Conservation (phyloP, 345 rosid genomes). For the Gossypium raimondii region DNA sequence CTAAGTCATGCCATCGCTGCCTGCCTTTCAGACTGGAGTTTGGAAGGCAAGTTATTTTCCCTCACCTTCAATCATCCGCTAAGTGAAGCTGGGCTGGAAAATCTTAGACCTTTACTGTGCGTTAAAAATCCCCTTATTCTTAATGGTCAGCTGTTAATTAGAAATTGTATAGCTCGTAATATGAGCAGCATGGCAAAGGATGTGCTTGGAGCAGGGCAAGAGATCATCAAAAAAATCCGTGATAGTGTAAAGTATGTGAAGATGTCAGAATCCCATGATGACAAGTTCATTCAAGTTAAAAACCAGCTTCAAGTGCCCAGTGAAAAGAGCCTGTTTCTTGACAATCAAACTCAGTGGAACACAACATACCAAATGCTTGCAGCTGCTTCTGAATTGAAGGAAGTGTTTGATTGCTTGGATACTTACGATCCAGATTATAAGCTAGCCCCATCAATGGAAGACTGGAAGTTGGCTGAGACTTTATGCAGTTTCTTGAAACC, state of each 20-base stretch:
- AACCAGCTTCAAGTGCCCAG: slow-evolving; percentile 87
- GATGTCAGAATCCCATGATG: slow-evolving; percentile 78
- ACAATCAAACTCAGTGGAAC: slow-evolving; percentile 74
- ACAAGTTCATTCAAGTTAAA: slow-evolving; percentile 82
- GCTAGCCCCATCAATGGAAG: slow-evolving; percentile 62
- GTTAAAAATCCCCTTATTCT: slow-evolving; percentile 65
- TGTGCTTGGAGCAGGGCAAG: slow-evolving; percentile 48
- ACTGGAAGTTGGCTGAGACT: slow-evolving; percentile 68
- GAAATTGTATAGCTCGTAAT: slow-evolving; percentile 60
- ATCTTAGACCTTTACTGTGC: slow-evolving; percentile 62
- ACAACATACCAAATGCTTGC: slow-evolving; percentile 80
- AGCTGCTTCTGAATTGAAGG: slow-evolving; percentile 76
- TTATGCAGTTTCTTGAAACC: slow-evolving; percentile 71
- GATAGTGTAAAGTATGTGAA: slow-evolving; percentile 82
- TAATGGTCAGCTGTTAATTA: slow-evolving; percentile 70
- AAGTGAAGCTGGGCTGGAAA: slow-evolving; percentile 52
- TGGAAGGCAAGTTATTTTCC: slow-evolving; percentile 78
- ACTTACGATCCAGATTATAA: slow-evolving; percentile 78
- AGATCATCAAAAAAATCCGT: slow-evolving; percentile 62
- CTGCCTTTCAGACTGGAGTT: slow-evolving; percentile 78
- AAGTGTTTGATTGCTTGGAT: slow-evolving; percentile 86
- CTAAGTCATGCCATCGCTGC: slow-evolving; percentile 75
- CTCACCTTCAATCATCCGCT: slow-evolving; percentile 54
- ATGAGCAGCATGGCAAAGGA: slow-evolving; percentile 59
- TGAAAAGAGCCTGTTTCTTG: slow-evolving; percentile 60